These are phyloP conservation scores for Erodium moschatum DNA, from an alignment of 441 rosid genomes.

Conservation along the genomic window DNA sequence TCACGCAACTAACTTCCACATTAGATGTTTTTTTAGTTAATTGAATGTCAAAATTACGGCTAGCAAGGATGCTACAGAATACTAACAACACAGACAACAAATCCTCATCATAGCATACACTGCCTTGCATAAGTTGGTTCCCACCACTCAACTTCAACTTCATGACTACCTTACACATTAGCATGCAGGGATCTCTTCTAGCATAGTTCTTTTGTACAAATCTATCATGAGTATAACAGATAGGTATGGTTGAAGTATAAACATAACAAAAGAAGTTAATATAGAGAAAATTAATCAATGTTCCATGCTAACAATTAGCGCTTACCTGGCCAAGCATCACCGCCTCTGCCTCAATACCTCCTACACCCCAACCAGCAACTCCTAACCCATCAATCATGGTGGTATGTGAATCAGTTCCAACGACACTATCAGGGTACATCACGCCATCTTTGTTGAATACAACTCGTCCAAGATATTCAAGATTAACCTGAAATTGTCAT, in stretches of 20 bases:
- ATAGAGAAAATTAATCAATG: too few relatives aligned
- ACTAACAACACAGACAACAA: neutral
- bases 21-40: too few relatives aligned
- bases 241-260: neutral
- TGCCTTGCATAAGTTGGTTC: neutral
- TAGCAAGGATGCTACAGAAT: neutral
- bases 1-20: neutral
- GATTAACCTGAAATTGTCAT: conserved; percentile 62
- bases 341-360: conserved; percentile 98
- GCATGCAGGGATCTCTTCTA: neutral
- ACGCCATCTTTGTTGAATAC: conserved; percentile 74
- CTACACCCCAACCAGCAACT: too few relatives aligned
- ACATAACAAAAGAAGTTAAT: too few relatives aligned
- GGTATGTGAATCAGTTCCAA: conserved; percentile 97
- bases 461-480: conserved; percentile 92
- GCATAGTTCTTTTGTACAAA: neutral
- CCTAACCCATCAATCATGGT: conserved; percentile 97
- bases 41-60: neutral
- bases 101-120: neutral
- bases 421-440: conserved; percentile 93
- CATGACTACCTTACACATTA: neutral
- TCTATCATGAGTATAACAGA: neutral
- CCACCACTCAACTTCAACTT: neutral
- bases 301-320: neutral
- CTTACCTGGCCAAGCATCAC: conserved; percentile 96